Percentiles rank a stretch among this genome's conserved stretches.
Conservation (phyloP, 139 green algal species). For the Chlorella sp. region DNA sequence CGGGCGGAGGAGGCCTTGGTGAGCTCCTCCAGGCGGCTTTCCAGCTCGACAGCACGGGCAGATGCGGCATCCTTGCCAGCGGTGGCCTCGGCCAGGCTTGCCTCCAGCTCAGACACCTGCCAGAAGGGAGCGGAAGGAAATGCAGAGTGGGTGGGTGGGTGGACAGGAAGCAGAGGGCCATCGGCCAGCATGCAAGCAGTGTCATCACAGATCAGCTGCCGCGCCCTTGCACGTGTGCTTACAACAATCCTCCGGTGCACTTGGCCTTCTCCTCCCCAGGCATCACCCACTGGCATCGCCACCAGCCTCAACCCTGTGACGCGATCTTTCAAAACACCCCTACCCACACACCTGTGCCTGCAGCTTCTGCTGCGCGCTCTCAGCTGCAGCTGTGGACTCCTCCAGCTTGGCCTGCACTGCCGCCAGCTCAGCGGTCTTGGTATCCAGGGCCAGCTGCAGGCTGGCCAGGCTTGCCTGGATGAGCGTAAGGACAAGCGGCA, state of each 20-base stretch:
- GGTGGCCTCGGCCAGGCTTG: neutral
- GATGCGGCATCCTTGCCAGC: neutral
- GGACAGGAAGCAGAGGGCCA: too few relatives aligned
- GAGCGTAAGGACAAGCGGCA: neutral
- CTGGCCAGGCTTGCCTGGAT: neutral
- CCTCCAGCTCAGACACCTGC: conserved; percentile 19
- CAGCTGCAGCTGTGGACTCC: neutral
- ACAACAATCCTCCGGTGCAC: too few relatives aligned
- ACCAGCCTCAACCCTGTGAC: neutral
- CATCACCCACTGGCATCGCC: neutral
- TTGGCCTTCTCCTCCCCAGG: neutral
- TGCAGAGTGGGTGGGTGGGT: neutral
- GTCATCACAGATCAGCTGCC: too few relatives aligned
- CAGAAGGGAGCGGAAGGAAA: neutral
- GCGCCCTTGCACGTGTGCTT: neutral
- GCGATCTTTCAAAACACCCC: neutral
- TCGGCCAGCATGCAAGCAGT: too few relatives aligned
- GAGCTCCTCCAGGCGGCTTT: conserved; percentile 2
- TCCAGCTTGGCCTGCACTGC: conserved; percentile 1
- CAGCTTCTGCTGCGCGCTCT: neutral
- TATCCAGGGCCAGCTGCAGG: neutral
- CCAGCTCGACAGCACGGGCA: neutral
- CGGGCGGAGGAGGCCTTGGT: neutral
- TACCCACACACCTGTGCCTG: neutral
- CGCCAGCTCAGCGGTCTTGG: conserved; percentile 31